Conservation (phyloP, 169 alveolate species). For the Haemoproteus tartakovskyi region DNA sequence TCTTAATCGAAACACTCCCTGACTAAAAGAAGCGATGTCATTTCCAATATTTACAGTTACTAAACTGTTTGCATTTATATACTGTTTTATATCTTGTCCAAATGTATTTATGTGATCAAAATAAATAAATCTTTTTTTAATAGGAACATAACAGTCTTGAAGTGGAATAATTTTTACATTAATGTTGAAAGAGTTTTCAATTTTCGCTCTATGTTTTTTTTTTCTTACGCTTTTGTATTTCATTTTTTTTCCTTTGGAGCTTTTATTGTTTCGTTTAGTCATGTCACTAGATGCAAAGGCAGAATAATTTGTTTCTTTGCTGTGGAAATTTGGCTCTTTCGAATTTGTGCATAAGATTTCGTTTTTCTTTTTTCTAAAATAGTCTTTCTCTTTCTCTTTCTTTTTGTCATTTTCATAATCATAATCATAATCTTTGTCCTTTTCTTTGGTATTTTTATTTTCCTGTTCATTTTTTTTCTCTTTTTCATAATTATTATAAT, state of each 20-base stretch:
- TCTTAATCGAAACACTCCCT: constrained; percentile 91
- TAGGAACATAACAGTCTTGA: constrained; percentile 85
- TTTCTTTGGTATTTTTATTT: not conserved
- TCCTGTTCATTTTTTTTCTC: too few species aligned
- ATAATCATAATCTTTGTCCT: not conserved
- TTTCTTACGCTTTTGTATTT: not conserved
- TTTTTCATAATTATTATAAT: too few species aligned
- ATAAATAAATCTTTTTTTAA: constrained; percentile 84
- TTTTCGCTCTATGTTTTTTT: constrained; percentile 56
- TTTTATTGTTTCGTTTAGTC: too few species aligned
- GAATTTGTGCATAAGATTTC: too few species aligned
- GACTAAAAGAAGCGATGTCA: constrained; percentile 89
- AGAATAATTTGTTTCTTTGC: too few species aligned
- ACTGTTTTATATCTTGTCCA: constrained; percentile 90
- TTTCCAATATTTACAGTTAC: constrained; percentile 83
- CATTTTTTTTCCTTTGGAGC: too few species aligned
- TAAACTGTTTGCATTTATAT: constrained; percentile 84
- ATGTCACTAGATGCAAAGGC: too few species aligned
- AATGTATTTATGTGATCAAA: constrained; percentile 91
- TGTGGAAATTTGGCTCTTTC: too few species aligned
- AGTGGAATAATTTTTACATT: constrained; percentile 76
- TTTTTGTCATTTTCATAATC: not conserved
- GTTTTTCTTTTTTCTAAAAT: too few species aligned
- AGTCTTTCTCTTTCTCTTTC: not conserved
- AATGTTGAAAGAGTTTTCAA: constrained; percentile 69